phyloP scores from a whole-genome alignment of 331 rosid genomes.

The Pyracantha coccinea region DNA sequence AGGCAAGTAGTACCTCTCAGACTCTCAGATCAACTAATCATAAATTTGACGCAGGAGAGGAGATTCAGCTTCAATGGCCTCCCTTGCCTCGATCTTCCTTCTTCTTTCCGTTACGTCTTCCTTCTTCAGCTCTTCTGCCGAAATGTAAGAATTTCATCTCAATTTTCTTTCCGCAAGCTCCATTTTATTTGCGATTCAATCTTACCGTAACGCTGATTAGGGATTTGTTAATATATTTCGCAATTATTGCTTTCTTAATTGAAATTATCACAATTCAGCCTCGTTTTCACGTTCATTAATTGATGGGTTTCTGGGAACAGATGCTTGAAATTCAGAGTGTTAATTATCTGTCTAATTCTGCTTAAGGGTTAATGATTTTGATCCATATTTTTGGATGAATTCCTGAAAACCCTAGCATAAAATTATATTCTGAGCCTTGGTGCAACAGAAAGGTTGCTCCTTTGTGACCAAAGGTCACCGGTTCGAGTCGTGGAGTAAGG shows the following conservation, averaged over 20 bases:
- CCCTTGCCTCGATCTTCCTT: slow-evolving; percentile 28
- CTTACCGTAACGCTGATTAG: not conserved
- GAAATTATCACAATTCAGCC: not conserved
- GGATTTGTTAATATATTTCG: not conserved
- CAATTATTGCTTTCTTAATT: not conserved
- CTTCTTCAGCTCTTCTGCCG: slow-evolving; percentile 19
- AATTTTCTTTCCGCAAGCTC: too few species aligned
- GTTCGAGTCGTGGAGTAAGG: too few species aligned
- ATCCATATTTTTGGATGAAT: not conserved
- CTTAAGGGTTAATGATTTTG: not conserved
- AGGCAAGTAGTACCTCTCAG: not conserved
- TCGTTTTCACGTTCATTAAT: not conserved
- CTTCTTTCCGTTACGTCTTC: slow-evolving; percentile 15
- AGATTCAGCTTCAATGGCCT: slow-evolving; percentile 29
- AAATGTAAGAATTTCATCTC: slow-evolving; percentile 25
- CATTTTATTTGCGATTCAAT: not conserved
- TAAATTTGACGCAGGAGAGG: too few species aligned
- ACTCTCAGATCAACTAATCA: not conserved
- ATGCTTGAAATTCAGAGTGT: not conserved
- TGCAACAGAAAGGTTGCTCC: too few species aligned
- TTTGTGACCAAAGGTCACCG: not conserved
- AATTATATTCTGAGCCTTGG: not conserved
- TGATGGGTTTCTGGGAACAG: not conserved
- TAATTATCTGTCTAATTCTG: not conserved
- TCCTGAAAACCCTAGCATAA: not conserved